Evolutionary conservation across 495 filamentous ascomycete genomes (phyloP).

Genomic region (Xylaria telfairii): DNA sequence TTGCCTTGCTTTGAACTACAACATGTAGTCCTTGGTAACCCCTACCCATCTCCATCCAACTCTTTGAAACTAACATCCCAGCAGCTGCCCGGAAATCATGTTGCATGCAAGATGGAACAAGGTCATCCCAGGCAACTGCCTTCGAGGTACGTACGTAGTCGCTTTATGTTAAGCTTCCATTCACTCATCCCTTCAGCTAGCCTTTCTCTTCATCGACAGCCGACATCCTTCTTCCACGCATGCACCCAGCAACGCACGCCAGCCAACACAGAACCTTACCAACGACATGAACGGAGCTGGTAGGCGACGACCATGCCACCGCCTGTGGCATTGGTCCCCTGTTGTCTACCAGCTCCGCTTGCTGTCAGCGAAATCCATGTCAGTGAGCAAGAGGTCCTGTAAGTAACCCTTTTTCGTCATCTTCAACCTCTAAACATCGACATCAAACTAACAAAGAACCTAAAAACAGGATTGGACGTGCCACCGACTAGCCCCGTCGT

Average conservation of each 20-base stretch:
- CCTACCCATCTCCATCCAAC: background rate
- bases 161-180: background rate
- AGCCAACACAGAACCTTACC: background rate
- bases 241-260: background rate
- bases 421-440: background rate
- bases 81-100: background rate
- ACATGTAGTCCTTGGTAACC: background rate
- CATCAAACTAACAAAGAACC: background rate
- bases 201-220: background rate
- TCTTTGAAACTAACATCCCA: background rate
- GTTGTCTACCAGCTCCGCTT: background rate
- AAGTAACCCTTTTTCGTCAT: background rate
- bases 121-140: background rate
- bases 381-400: background rate
- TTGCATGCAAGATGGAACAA: background rate
- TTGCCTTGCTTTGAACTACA: background rate
- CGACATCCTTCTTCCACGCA: too few species aligned
- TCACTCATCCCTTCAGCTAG: background rate
- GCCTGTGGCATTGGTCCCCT: background rate
- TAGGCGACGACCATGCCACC: background rate
- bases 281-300: background rate
- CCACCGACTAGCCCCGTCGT: background rate
- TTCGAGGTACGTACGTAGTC: background rate
- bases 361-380: background rate
- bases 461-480: background rate